These are phyloP conservation scores for Sugiyamaella qingdaonensis DNA, from an alignment of 805 yeast genomes.

Conservation along the genomic window DNA sequence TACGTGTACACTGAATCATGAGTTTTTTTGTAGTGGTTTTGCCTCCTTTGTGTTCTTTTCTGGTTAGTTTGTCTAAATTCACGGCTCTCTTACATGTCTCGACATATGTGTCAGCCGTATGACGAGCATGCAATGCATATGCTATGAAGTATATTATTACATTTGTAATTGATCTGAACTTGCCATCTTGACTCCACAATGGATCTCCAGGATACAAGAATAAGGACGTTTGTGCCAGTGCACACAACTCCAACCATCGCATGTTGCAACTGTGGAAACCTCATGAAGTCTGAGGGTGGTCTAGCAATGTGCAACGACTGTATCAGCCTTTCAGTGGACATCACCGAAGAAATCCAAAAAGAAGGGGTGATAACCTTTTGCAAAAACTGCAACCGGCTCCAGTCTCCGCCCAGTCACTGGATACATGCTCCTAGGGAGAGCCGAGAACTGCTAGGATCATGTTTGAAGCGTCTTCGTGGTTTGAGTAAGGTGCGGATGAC, in stretches of 20 bases:
- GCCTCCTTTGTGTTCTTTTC: too few relatives aligned
- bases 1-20: too few relatives aligned
- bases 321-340: slow-evolving; percentile 84
- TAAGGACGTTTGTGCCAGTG: slow-evolving; percentile 29
- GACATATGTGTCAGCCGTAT: too few relatives aligned
- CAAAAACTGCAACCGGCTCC: slow-evolving; percentile 87
- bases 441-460: slow-evolving; percentile 79
- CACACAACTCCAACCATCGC: slow-evolving; percentile 69
- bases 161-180: neutral
- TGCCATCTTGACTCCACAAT: slow-evolving; percentile 2
- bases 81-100: too few relatives aligned
- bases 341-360: slow-evolving; percentile 84
- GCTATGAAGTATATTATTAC: too few relatives aligned
- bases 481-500: slow-evolving; percentile 77
- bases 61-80: too few relatives aligned
- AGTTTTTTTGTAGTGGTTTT: too few relatives aligned
- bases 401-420: slow-evolving; percentile 95
- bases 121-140: too few relatives aligned
- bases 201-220: slow-evolving; percentile 15
- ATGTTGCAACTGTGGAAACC: slow-evolving; percentile 95
- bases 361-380: slow-evolving; percentile 83
- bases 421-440: slow-evolving; percentile 83
- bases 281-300: slow-evolving; percentile 88
- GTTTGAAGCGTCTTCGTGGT: slow-evolving; percentile 82
- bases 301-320: slow-evolving; percentile 94